phyloP scores from a whole-genome alignment of 2,329 filamentous ascomycete species.

The Calonectria pseudoreteaudii region DNA sequence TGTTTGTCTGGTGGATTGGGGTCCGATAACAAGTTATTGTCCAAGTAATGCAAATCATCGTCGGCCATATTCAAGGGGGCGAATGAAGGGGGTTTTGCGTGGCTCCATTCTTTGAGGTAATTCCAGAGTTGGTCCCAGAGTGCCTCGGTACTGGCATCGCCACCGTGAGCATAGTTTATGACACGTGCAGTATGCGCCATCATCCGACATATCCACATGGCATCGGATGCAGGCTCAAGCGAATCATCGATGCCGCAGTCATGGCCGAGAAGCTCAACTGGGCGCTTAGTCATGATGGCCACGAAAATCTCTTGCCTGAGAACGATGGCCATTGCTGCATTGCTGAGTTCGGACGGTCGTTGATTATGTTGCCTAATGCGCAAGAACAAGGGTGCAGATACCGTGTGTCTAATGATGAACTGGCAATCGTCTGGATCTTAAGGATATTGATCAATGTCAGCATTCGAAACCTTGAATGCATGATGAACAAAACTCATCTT shows the following conservation, averaged over 20 bases:
- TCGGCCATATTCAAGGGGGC: background rate
- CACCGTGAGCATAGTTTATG: background rate
- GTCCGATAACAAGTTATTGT: background rate
- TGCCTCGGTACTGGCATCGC: background rate
- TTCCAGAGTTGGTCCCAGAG: constrained; percentile 1
- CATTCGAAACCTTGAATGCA: background rate
- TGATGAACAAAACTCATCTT: background rate
- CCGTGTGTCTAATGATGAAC: background rate
- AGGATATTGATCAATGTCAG: background rate
- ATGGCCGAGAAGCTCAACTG: background rate
- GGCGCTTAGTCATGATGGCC: constrained; percentile 5
- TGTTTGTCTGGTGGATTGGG: background rate
- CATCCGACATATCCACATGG: constrained; percentile 2
- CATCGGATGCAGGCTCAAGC: background rate
- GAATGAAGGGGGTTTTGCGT: background rate
- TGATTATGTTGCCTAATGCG: background rate
- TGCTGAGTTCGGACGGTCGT: background rate
- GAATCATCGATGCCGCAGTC: constrained; percentile 8
- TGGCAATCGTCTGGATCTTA: background rate
- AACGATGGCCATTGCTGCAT: background rate
- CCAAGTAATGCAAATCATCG: background rate
- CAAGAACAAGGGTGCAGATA: constrained; percentile 1
- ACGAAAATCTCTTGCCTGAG: constrained; percentile 13
- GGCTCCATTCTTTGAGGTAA: background rate
- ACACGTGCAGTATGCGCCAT: constrained; percentile 10